Percentiles rank a stretch among this genome's conserved stretches.
Conservation (phyloP, 108 stramenopile genomes). For the Fragilaria radians region DNA sequence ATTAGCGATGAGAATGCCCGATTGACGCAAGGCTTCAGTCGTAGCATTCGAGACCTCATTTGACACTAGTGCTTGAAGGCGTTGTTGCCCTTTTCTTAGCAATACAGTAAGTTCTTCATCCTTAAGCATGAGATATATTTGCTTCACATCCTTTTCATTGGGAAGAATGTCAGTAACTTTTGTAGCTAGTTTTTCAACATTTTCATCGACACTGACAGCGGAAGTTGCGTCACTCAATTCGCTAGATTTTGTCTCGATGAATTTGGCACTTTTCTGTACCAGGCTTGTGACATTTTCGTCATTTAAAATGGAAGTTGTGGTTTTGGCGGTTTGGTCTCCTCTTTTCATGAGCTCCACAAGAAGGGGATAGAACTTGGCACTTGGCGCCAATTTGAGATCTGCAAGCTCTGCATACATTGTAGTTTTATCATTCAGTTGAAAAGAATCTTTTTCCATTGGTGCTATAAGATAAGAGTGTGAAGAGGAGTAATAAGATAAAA, state of each 20-base stretch:
- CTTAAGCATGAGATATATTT: conserved; percentile 68
- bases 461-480: conserved; percentile 14
- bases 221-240: conserved; percentile 9
- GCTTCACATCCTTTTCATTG: conserved; percentile 39
- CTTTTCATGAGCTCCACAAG: conserved; percentile 52
- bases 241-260: conserved; percentile 17
- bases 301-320: conserved; percentile 23
- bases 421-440: not conserved
- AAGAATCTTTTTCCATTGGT: not conserved
- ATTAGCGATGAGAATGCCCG: conserved; percentile 52
- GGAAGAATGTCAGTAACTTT: conserved; percentile 1
- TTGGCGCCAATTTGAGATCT: conserved; percentile 33
- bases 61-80: conserved; percentile 57
- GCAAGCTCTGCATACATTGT: conserved; percentile 7
- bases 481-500: conserved; percentile 17
- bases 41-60: conserved; percentile 55
- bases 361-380: conserved; percentile 75
- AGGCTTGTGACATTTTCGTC: conserved; percentile 15
- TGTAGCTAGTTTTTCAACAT: not conserved
- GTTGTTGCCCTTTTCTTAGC: conserved; percentile 49
- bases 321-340: conserved; percentile 34
- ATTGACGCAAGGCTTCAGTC: conserved; percentile 38
- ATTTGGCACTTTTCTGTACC: conserved; percentile 9
- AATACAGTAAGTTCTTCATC: conserved; percentile 73
- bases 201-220: not conserved